These are phyloP conservation scores for Neofusicoccum cordaticola DNA, from an alignment of 2,329 filamentous ascomycete genomes.

Conservation along the genomic window DNA sequence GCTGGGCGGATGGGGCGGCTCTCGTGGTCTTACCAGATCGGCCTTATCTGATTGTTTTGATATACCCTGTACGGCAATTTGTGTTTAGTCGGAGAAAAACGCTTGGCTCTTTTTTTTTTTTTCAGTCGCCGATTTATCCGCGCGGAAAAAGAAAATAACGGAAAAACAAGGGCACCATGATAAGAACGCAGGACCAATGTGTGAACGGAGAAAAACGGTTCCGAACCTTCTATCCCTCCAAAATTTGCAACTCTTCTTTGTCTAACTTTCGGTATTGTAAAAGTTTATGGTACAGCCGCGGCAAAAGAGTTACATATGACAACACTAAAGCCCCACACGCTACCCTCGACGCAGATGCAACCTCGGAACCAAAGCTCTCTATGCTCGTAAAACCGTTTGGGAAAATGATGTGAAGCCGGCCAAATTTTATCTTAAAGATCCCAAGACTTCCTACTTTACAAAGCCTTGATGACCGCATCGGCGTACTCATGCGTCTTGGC, in stretches of 20 bases:
- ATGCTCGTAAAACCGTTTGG: neutral
- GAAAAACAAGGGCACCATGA: neutral
- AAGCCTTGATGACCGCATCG: constrained; percentile 75
- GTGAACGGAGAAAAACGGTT: neutral
- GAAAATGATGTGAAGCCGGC: neutral
- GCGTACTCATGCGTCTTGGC: constrained; percentile 95
- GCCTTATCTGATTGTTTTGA: constrained; percentile 14
- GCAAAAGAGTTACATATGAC: constrained; percentile 7
- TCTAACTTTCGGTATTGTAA: neutral
- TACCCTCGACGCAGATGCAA: neutral
- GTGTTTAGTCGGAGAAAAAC: neutral
- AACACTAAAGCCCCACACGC: neutral
- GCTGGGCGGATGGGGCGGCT: neutral
- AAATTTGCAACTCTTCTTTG: neutral
- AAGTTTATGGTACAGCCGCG: constrained; percentile 6
- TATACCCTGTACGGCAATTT: constrained; percentile 15
- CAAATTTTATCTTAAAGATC: neutral
- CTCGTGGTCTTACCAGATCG: neutral
- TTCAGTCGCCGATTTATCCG: neutral
- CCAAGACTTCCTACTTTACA: constrained; percentile 27
- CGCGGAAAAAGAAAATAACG: neutral
- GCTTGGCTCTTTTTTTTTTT: neutral
- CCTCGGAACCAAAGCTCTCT: neutral
- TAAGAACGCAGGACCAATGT: neutral
- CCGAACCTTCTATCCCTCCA: neutral